A percentile compares a stretch with the other conserved stretches of the same genome.
These are phyloP conservation scores for Dalbergia cochinchinensis DNA, from an alignment of 306 rosid genomes.

Conservation along the genomic window DNA sequence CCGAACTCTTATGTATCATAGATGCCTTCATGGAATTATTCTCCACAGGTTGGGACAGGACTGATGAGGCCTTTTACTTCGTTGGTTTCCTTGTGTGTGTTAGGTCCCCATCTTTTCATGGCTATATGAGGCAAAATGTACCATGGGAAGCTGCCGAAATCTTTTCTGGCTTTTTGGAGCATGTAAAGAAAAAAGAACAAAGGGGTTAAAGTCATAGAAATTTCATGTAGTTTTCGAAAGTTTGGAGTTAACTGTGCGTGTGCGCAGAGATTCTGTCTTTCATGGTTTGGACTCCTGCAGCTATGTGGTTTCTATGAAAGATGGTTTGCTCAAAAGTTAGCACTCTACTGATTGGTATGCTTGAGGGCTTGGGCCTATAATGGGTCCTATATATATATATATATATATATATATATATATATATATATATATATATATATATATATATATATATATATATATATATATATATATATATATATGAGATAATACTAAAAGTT, in stretches of 20 bases:
- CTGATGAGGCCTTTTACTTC: neutral
- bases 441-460: no score
- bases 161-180: slow-evolving; percentile 24
- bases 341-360: neutral
- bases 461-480: no score
- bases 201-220: slow-evolving; percentile 45
- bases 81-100: slow-evolving; percentile 13
- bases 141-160: slow-evolving; percentile 48
- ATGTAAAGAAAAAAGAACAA: slow-evolving; percentile 39
- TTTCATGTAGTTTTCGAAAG: slow-evolving; percentile 50
- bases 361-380: slow-evolving; percentile 20
- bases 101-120: neutral
- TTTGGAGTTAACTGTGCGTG: slow-evolving; percentile 49
- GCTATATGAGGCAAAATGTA: neutral
- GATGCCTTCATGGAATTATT: slow-evolving; percentile 16
- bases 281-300: slow-evolving; percentile 33
- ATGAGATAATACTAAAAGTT: neutral
- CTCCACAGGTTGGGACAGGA: slow-evolving; percentile 1
- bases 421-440: no score
- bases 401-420: no score
- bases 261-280: slow-evolving; percentile 29
- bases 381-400: neutral
- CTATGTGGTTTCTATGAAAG: slow-evolving; percentile 48
- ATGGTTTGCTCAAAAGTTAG: slow-evolving; percentile 25
- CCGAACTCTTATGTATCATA: neutral